Conservation (phyloP, 1,139 yeast genomes). For the Saccharomycopsis hybrid region DNA sequence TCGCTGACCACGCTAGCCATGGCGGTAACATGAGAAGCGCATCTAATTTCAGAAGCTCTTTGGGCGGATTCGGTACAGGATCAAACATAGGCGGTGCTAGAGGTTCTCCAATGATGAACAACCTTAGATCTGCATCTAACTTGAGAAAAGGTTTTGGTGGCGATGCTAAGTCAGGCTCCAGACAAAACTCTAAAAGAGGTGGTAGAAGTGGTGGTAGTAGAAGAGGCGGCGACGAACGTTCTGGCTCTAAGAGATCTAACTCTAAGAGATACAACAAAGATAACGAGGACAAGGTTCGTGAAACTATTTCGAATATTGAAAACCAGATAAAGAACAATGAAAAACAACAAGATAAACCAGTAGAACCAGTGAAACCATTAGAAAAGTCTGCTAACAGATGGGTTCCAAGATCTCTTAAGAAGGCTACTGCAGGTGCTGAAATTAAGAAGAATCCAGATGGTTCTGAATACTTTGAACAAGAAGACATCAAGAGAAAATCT, state of each 20-base stretch:
- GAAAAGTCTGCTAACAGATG: slow-evolving; percentile 83
- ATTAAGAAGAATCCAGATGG: slow-evolving; percentile 74
- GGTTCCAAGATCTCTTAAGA: slow-evolving; percentile 75
- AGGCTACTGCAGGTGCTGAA: slow-evolving; percentile 40
- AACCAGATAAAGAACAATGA: slow-evolving; percentile 24
- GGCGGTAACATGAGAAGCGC: slow-evolving; percentile 26
- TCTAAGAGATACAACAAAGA: slow-evolving; percentile 27
- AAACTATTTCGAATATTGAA: slow-evolving; percentile 21
- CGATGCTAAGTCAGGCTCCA: slow-evolving; percentile 14
- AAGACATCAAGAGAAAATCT: slow-evolving; percentile 77
- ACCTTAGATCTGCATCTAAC: slow-evolving; percentile 18
- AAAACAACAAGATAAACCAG: slow-evolving; percentile 23
- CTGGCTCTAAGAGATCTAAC: slow-evolving; percentile 23
- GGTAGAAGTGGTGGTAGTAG: slow-evolving; percentile 30
- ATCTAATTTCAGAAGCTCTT: slow-evolving; percentile 22
- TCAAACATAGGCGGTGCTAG: slow-evolving; percentile 27
- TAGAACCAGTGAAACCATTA: slow-evolving; percentile 44
- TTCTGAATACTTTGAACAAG: slow-evolving; percentile 55
- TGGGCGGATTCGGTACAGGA: slow-evolving; percentile 32
- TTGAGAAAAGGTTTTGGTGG: slow-evolving; percentile 11
- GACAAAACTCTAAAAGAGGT: slow-evolving; percentile 24
- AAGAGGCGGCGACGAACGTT: slow-evolving; percentile 33
- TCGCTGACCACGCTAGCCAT: slow-evolving; percentile 20
- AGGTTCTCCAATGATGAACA: slow-evolving; percentile 15
- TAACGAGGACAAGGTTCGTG: slow-evolving; percentile 6